Conservation (phyloP, 2,329 filamentous ascomycete species). For the Hypoxylon sp. region DNA sequence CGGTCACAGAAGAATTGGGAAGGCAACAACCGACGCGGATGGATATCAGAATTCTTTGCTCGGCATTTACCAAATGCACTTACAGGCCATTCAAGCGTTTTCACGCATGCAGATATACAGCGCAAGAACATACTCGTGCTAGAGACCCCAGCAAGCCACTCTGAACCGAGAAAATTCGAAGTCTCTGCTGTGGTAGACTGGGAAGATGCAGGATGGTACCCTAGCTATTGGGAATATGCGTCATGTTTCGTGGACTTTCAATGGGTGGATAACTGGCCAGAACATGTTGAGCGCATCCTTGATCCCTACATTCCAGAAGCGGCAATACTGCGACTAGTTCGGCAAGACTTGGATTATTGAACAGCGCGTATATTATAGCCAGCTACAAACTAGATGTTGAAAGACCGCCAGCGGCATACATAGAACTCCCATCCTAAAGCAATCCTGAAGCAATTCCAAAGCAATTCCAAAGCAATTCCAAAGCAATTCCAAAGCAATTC, state of each 20-base stretch:
- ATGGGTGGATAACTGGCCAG: neutral
- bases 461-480: too few species aligned
- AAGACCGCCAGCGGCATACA: too few species aligned
- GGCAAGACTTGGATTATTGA: neutral
- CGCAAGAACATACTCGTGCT: neutral
- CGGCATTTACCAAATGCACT: too few species aligned
- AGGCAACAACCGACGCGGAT: neutral
- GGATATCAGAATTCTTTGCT: neutral
- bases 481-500: too few species aligned
- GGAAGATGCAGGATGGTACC: conserved; percentile 2
- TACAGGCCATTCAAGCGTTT: neutral
- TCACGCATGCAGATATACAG: neutral
- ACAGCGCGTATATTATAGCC: neutral
- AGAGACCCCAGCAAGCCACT: neutral
- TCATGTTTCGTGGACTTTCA: neutral
- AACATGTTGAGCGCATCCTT: conserved; percentile 1
- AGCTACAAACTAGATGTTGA: neutral
- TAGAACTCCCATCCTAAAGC: too few species aligned
- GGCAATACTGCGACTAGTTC: neutral
- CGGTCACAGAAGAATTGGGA: neutral
- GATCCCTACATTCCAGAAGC: neutral
- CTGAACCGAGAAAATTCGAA: neutral
- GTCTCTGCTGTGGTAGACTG: neutral
- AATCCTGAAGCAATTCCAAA: too few species aligned
- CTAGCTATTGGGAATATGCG: conserved; percentile 1